Percentiles rank a stretch among this genome's conserved stretches.
Evolutionary conservation across 164 flowering plant species (phyloP).

Genomic region (Hamamelis virginiana): DNA sequence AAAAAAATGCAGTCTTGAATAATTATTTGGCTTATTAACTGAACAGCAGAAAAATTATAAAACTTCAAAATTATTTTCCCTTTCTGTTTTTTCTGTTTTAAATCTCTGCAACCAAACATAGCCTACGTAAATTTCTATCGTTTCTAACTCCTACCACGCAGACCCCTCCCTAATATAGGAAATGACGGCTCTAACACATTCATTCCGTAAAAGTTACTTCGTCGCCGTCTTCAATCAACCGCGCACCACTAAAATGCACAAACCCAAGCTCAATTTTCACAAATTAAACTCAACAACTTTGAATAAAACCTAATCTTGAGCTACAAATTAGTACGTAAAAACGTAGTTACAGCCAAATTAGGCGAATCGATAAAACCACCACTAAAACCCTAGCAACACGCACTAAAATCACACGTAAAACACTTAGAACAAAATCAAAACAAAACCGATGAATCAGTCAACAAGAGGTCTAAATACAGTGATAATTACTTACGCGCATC

Average conservation of each 20-base stretch:
- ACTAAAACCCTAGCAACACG: background rate
- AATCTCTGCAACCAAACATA: background rate
- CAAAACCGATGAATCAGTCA: background rate
- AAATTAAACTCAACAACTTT: background rate
- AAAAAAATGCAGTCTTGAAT: too few species aligned
- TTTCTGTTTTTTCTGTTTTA: background rate
- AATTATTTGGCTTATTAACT: too few species aligned
- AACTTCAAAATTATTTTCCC: background rate
- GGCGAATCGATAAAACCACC: slow-evolving; percentile 2
- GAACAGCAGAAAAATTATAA: too few species aligned
- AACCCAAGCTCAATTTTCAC: background rate
- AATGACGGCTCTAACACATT: background rate
- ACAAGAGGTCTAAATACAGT: background rate
- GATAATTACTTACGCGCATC: slow-evolving; percentile 64
- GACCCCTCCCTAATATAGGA: background rate
- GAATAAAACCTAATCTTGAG: background rate
- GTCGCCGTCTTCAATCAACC: background rate
- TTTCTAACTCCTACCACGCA: background rate
- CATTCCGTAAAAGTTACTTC: background rate
- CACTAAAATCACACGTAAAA: too few species aligned
- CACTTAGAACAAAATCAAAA: background rate
- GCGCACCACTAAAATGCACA: background rate
- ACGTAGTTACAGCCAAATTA: background rate
- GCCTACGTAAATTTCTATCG: background rate
- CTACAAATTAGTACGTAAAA: background rate